Evolutionary conservation across 768 basidiomycete genomes (phyloP).

Genomic region (Agrocybe pediades): DNA sequence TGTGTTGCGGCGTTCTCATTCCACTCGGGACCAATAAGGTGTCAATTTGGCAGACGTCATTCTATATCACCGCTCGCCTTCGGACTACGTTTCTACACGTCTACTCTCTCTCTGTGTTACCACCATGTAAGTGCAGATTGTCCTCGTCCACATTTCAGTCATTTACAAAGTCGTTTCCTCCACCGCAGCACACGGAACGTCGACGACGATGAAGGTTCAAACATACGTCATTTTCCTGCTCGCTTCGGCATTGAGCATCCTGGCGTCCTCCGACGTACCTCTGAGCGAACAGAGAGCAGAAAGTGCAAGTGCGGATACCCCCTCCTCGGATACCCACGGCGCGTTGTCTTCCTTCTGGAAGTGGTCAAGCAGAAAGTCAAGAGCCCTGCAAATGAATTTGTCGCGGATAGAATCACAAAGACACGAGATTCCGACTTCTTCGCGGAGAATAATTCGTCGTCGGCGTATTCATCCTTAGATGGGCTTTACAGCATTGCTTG

Average conservation of each 20-base stretch:
- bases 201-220: background rate
- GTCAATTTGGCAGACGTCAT: background rate
- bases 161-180: background rate
- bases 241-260: background rate
- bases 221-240: background rate
- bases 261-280: background rate
- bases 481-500: background rate
- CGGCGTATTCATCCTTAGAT: conserved; percentile 6
- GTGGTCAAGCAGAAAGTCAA: background rate
- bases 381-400: background rate
- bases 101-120: background rate
- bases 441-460: conserved; percentile 6
- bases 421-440: background rate
- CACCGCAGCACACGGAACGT: background rate
- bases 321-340: background rate
- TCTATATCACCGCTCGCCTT: background rate
- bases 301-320: background rate
- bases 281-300: background rate
- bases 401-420: background rate
- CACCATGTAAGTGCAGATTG: background rate
- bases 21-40: background rate
- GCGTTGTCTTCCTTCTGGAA: background rate
- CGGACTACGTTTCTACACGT: background rate
- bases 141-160: background rate
- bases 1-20: background rate